Base-by-base conservation (phyloP, 1,284 basidiomycete genomes). In the Leucoagaricus sp. region DNA sequence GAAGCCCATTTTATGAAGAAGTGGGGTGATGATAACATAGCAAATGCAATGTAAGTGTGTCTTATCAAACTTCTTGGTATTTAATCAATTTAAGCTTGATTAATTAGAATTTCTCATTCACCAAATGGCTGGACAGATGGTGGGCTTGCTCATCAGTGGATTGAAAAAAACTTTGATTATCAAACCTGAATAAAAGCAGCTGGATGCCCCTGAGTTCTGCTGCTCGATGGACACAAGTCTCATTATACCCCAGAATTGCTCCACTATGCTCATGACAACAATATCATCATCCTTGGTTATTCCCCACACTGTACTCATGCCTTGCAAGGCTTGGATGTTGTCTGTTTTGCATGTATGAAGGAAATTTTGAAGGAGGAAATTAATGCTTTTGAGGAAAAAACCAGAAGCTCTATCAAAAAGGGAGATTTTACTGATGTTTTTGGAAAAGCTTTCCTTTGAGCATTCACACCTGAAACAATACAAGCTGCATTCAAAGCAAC, bases 241-340 rank as follows among this genome's bases (percentile, higher is more conserved):
- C 75, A 79, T 57, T 71, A 70, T 58, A 69, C 67, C 3, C 29
- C 50, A 0, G 64, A 67, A 4, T 63, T 79, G 55, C 63, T 78
- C 4, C 49, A 71, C 0, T 72, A 65, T 64, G 66, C 67, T 0
- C 10, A 36, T 4, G 61, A 60, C 12, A 59, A 70, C 55, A 71
- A 73, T 31, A 75, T 79, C 56, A 58, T 63, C 10, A 55, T 78
- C 23, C 58, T 76, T 8, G 66, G 67, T 0, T 77, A 77, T 51
- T 75, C 73, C 46, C 67, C 75, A 4, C 75, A 78, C 58, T 74
- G 68, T 51, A 77, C 69, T 2, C 72, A 77, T 64, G 66, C 67
- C 5, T 61, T 73, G 2, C 73, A 76, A 61, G 73, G 72, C 10
- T 67, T 76, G 19, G 70, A 77, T 61, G 69, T 76, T n/a, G 69